Evolutionary conservation across 2,329 filamentous ascomycete species (phyloP).

Genomic region (Aphanoascus verrucosus): DNA sequence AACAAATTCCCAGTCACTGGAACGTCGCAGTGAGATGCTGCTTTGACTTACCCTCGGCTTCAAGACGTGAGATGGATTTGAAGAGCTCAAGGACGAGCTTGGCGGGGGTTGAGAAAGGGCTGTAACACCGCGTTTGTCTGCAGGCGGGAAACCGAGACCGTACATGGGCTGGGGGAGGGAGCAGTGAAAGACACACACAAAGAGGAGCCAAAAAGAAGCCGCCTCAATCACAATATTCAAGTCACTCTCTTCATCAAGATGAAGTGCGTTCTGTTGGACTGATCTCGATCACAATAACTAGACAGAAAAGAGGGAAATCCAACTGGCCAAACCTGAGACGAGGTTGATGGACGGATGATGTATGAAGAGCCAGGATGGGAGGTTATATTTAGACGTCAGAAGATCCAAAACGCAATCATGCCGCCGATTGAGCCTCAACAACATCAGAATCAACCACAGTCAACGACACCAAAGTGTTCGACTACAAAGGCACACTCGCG

Average conservation of each 20-base stretch:
- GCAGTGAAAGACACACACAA: neutral
- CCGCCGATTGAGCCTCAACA: neutral
- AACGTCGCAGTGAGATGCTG: neutral
- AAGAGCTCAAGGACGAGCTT: conserved; percentile 5
- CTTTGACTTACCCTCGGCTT: neutral
- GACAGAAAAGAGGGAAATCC: neutral
- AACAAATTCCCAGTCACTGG: neutral
- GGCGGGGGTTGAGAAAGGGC: conserved; percentile 1
- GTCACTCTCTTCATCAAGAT: neutral
- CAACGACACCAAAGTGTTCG: neutral
- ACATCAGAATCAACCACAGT: neutral
- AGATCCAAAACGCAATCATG: neutral
- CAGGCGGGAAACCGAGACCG: conserved; percentile 6
- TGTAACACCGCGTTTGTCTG: neutral
- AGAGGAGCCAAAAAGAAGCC: neutral
- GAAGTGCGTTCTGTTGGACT: too few species aligned
- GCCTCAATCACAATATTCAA: neutral
- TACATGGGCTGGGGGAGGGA: neutral
- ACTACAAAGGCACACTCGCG: neutral
- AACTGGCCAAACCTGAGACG: neutral
- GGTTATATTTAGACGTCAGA: conserved; percentile 6
- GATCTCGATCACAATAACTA: too few species aligned
- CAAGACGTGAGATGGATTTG: conserved; percentile 1
- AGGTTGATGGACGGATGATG: neutral
- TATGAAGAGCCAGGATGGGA: neutral